A percentile compares a stretch with the other conserved stretches of the same genome.
These are phyloP conservation scores for Bathelium albidoporum DNA, from an alignment of 495 filamentous ascomycete species.

Conservation along the genomic window DNA sequence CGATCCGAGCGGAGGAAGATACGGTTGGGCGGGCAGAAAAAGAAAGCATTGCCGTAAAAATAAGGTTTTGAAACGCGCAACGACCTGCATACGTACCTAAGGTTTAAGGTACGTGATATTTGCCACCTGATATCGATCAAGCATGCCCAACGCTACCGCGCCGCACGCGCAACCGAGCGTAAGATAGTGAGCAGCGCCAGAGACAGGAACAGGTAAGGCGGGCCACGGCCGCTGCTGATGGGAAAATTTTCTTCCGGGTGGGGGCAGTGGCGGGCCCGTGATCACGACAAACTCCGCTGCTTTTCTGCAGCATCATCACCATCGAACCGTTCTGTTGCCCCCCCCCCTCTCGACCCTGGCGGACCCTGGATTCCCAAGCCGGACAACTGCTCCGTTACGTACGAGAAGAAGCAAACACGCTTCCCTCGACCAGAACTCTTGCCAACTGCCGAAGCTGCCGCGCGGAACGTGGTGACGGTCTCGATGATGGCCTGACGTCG, in stretches of 20 bases:
- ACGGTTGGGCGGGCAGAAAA: too few relatives aligned
- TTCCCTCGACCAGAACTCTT: too few relatives aligned
- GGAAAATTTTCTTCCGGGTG: background rate
- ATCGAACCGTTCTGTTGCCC: background rate
- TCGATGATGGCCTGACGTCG: background rate
- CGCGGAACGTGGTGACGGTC: too few relatives aligned
- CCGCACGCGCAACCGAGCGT: background rate
- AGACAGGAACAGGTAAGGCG: background rate
- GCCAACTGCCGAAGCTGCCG: background rate
- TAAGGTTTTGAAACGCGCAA: background rate
- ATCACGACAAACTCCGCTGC: background rate
- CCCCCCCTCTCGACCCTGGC: background rate
- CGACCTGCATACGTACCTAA: background rate
- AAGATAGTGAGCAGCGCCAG: background rate
- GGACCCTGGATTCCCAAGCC: background rate
- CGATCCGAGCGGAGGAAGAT: too few relatives aligned
- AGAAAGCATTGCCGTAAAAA: too few relatives aligned
- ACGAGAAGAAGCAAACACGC: background rate
- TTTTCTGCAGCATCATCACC: background rate
- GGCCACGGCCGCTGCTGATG: too few relatives aligned
- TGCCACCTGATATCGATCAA: background rate
- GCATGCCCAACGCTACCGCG: background rate
- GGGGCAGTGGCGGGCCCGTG: background rate
- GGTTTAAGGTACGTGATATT: too few relatives aligned
- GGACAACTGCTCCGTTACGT: background rate